Evolutionary conservation across 805 yeast species (phyloP), one percentile per base, ranked within the genome.

Genomic region (Brettanomyces sp.): DNA sequence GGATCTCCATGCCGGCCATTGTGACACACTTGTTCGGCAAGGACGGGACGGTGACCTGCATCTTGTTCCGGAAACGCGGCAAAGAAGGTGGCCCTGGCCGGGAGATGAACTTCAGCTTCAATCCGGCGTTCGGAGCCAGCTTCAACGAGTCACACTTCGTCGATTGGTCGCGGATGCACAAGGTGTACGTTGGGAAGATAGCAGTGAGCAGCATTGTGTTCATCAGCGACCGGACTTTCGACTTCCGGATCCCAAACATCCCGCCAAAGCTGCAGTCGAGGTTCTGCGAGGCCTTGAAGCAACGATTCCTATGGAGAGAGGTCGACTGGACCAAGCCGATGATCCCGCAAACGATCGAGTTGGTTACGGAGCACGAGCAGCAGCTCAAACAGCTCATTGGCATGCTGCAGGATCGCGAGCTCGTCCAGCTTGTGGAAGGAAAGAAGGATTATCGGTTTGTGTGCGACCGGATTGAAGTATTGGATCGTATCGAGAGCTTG

Each of bases 401-500:
- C 66, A 23, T 53, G 52, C n/a, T 60, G 56, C 41, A 57, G 72
- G 51, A 52, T 56, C 30, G 48, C 48, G 7, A 56, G 48, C 44
- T 55, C 14, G 45, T 51, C 18, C 13, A 36, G 4, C 28, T 53
- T 3, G 39, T 61, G 39, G 39, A 43, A 4, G 41, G 47, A 23
- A 11, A 18, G 8, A 40, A 38, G 11, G 50, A 55, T 22, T 62
- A 58, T 39, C 43, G 54, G 54, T 23, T 54, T 65, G 39, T 79
- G 22, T 69, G 74, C 39, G 65, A 70, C 41, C 76, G 73, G 49
- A 68, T 69, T 45, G 47, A 58, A 28, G 58, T 85, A 22, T 69
- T 72, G 46, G 56, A 61, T 12, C 70, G 80, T 48, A 80, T 90
- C 22, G 73, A 67, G 9, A 62, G 71, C 0, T 61, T 87, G 54